A percentile compares a stretch with the other conserved stretches of the same genome.
Evolutionary conservation across 1,139 yeast genomes (phyloP).

Genomic region (Suhomyces terraborum): DNA sequence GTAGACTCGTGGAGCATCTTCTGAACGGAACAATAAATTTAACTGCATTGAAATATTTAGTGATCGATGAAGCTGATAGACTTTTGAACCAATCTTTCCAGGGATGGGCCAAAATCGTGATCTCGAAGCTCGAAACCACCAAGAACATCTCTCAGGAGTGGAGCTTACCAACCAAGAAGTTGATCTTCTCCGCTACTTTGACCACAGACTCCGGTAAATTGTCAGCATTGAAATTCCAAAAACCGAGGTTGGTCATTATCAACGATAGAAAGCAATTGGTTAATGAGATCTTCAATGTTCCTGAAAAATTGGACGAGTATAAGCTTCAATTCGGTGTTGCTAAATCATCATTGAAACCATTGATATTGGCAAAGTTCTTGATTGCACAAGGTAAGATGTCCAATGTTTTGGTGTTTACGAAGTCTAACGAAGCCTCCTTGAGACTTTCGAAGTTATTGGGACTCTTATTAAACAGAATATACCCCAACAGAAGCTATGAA

Average conservation of each 20-base stretch:
- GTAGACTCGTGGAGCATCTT: conserved; percentile 89
- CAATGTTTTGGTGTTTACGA: conserved; percentile 68
- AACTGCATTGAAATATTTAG: conserved; percentile 61
- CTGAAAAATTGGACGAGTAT: conserved; percentile 55
- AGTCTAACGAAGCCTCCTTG: conserved; percentile 84
- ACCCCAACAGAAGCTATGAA: conserved; percentile 15
- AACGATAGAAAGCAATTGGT: conserved; percentile 55
- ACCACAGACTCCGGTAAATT: conserved; percentile 91
- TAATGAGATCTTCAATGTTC: conserved; percentile 57
- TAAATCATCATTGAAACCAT: conserved; percentile 71
- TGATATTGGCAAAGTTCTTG: conserved; percentile 62
- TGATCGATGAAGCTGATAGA: conserved; percentile 95
- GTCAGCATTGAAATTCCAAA: conserved; percentile 63
- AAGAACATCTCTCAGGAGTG: conserved; percentile 28
- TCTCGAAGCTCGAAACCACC: conserved; percentile 44
- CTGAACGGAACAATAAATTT: conserved; percentile 42
- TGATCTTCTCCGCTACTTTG: conserved; percentile 89
- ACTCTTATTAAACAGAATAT: conserved; percentile 40
- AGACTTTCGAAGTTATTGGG: conserved; percentile 66
- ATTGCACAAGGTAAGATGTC: conserved; percentile 29
- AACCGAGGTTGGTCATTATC: conserved; percentile 72
- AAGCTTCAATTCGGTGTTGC: conserved; percentile 53
- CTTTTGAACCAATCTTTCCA: conserved; percentile 88
- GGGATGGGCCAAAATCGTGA: conserved; percentile 82
- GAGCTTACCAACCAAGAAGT: conserved; percentile 47